Percentiles rank a stretch among this genome's conserved stretches.
Conservation (phyloP, 768 basidiomycete species). For the Tylopilus felleus region DNA sequence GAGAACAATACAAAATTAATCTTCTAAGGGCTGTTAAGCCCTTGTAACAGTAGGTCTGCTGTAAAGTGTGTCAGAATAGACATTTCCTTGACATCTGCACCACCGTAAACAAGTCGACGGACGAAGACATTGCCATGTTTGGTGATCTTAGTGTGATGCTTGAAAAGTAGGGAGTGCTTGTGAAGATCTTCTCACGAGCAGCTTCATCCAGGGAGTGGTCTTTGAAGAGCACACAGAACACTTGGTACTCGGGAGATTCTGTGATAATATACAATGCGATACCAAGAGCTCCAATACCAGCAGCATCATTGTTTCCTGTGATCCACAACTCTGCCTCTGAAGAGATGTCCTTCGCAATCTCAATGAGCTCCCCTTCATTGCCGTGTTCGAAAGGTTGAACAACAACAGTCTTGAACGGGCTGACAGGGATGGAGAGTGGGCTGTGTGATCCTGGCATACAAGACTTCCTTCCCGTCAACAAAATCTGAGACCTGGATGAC, state of each 20-base stretch:
- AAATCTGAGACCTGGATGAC: too few relatives aligned
- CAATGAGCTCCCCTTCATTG: conserved; percentile 26
- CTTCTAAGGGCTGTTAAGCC: too few relatives aligned
- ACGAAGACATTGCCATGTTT: neutral
- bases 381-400: conserved; percentile 27
- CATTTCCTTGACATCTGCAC: conserved; percentile 8
- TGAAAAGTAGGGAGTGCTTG: conserved; percentile 23
- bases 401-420: conserved; percentile 8
- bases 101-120: too few relatives aligned
- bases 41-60: too few relatives aligned
- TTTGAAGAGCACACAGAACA: conserved; percentile 28
- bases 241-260: too few relatives aligned
- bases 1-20: too few relatives aligned
- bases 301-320: neutral
- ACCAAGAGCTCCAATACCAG: conserved; percentile 24
- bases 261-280: too few relatives aligned
- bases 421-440: too few relatives aligned
- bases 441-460: neutral
- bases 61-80: neutral
- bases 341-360: conserved; percentile 23
- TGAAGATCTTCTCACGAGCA: conserved; percentile 26
- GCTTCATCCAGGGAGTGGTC: conserved; percentile 24
- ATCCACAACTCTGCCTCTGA: conserved; percentile 6
- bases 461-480: too few relatives aligned
- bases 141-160: conserved; percentile 30